These are phyloP conservation scores for Pichia sp. DNA, from an alignment of 1,139 yeast species.

Conservation along the genomic window DNA sequence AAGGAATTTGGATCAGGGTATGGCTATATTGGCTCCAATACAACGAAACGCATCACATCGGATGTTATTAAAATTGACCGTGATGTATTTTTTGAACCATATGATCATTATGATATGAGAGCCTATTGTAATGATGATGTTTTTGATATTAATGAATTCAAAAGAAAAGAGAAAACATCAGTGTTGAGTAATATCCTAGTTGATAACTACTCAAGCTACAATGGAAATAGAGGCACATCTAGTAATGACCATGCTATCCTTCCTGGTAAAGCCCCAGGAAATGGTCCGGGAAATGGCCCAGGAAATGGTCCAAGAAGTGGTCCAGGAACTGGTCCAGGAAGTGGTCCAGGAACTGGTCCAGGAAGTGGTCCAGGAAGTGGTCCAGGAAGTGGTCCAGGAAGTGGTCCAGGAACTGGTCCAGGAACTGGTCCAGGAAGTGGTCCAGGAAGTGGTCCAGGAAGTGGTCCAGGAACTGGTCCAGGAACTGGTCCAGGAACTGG, in stretches of 20 bases:
- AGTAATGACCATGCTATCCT: slow-evolving; percentile 1
- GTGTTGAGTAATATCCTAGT: background rate
- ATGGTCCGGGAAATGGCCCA: slow-evolving; percentile 3
- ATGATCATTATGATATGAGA: slow-evolving; percentile 22
- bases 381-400: slow-evolving; percentile 6
- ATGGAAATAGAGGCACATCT: background rate
- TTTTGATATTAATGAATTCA: background rate
- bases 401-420: slow-evolving; percentile 6
- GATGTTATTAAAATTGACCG: background rate
- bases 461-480: background rate
- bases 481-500: too few species aligned
- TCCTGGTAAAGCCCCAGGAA: slow-evolving; percentile 8
- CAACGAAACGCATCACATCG: background rate
- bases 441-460: background rate
- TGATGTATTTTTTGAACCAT: slow-evolving; percentile 23
- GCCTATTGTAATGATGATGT: slow-evolving; percentile 2
- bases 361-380: slow-evolving; percentile 10
- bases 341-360: slow-evolving; percentile 4
- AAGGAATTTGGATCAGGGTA: slow-evolving; percentile 10
- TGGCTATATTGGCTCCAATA: slow-evolving; percentile 12
- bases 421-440: slow-evolving; percentile 3
- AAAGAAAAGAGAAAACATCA: background rate
- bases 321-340: slow-evolving; percentile 1
- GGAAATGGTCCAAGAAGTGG: slow-evolving; percentile 4
- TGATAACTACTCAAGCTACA: background rate